Base-by-base conservation (phyloP, 345 rosid species). In the Raphanus raphanistrum region DNA sequence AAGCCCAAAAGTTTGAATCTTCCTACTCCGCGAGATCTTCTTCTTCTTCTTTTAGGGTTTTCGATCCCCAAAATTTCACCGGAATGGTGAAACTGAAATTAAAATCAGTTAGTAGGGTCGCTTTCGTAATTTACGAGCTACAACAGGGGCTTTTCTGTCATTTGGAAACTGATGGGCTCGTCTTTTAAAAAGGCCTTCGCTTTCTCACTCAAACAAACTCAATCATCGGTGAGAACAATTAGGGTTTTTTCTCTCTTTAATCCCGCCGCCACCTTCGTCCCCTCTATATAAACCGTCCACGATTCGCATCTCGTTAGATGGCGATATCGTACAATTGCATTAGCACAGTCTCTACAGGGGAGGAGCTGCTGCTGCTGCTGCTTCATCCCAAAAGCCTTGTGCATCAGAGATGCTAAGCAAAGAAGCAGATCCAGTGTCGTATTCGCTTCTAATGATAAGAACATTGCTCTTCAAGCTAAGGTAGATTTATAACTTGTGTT, bases 391-490 rank as follows among this genome's bases (percentile, higher is more conserved):
- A 64, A 63, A 52, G 9, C 77, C 3, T 64, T 6, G 10, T 32
- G 77, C 26, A 7, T 79, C 1, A 68, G 65, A 79, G 31, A 73
- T 17, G 54, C 48, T 2, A 73, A 68, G 52, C 74, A 35, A 29
- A 79, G 71, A 62, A 62, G 71, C 35, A 74, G 74, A 79, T 68
- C 82, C 66, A 68, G 0, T 38, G 73, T 80, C 2, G 64, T 80
- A 13, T 75, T 75, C 25, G 80, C 79, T 1, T 65, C 65, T 6
- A 64, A 45, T 36, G 80, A 80, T 32, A 75, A 80, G 64, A 75
- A 59, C 76, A 64, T 58, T 70, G 35, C 79, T 65, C 58, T 70
- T 45, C 73, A 80, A 1, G 27, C 72, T 27, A 75, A 75, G 83
- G 82, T 80, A 33, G 61, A 0, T 54, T 41, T 38, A 15, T 12